Conservation (phyloP, 371 early-diverging fungal genomes). For the Mucor plumbeus region DNA sequence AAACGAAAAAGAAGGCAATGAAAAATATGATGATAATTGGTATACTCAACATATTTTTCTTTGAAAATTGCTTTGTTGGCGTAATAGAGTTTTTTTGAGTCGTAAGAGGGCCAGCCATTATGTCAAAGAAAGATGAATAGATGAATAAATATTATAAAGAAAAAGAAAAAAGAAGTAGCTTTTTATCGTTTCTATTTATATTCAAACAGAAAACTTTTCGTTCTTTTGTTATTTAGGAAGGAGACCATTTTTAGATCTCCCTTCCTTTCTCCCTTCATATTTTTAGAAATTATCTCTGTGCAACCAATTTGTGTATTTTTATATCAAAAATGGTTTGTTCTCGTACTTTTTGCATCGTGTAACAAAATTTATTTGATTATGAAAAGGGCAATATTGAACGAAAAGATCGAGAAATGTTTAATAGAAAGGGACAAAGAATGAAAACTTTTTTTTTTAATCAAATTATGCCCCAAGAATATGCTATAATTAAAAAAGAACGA, state of each 20-base stretch:
- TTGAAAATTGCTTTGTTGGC: constrained; percentile 12
- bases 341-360: background rate
- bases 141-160: too few species aligned
- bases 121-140: constrained; percentile 6
- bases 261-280: constrained; percentile 20
- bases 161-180: constrained; percentile 3
- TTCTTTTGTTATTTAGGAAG: constrained; percentile 9
- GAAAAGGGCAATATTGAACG: background rate
- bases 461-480: background rate
- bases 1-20: constrained; percentile 29
- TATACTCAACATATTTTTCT: constrained; percentile 9
- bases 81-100: background rate
- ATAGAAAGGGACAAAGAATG: too few species aligned
- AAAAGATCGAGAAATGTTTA: too few species aligned
- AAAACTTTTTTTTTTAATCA: background rate
- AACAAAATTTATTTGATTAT: background rate
- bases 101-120: constrained; percentile 14
- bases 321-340: constrained; percentile 3
- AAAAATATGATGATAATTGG: constrained; percentile 20
- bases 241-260: constrained; percentile 22
- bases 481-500: background rate
- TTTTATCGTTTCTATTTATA: constrained; percentile 8
- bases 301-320: constrained; percentile 5
- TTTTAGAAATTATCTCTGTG: constrained; percentile 15
- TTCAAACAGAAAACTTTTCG: constrained; percentile 10